A percentile compares a stretch with the other conserved stretches of the same genome.
These are phyloP conservation scores for Aspergillus texensis DNA, from an alignment of 2,329 filamentous ascomycete genomes.

Conservation along the genomic window DNA sequence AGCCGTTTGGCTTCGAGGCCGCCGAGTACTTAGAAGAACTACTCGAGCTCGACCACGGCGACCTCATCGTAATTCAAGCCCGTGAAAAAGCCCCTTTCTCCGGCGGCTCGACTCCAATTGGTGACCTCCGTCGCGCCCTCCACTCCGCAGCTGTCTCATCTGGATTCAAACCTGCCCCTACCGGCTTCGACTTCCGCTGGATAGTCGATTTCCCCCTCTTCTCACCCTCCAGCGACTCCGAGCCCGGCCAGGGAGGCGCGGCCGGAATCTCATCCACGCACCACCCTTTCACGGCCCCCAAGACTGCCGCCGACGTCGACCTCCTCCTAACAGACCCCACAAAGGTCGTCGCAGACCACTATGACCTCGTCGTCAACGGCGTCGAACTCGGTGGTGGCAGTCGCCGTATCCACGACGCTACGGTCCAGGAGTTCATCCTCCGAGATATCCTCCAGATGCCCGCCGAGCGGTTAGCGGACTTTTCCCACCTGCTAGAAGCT, in stretches of 20 bases:
- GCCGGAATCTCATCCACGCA: constrained; percentile 86
- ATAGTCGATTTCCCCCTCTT: constrained; percentile 91
- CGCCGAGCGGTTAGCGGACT: constrained; percentile 72
- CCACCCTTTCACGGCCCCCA: constrained; percentile 92
- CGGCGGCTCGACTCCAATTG: constrained; percentile 74
- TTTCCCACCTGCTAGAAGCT: constrained; percentile 81
- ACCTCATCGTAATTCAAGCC: constrained; percentile 80
- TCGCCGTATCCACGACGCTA: constrained; percentile 83
- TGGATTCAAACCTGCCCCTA: constrained; percentile 55
- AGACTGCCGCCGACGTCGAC: constrained; percentile 70
- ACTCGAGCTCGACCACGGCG: constrained; percentile 66
- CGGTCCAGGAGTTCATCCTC: constrained; percentile 83
- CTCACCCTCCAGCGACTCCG: constrained; percentile 65
- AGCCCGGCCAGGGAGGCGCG: constrained; percentile 78
- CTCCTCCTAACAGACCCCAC: constrained; percentile 73
- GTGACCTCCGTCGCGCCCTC: constrained; percentile 70
- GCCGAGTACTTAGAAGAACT: constrained; percentile 59
- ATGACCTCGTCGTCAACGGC: constrained; percentile 94
- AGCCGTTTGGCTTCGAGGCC: constrained; percentile 74
- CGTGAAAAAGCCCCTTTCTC: constrained; percentile 65
- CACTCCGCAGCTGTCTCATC: constrained; percentile 70
- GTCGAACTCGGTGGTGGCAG: constrained; percentile 92
- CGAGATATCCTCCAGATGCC: constrained; percentile 80
- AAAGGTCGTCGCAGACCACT: constrained; percentile 78
- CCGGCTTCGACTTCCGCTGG: constrained; percentile 75